Evolutionary conservation across 441 rosid species (phyloP).

Genomic region (Populus hybrid): DNA sequence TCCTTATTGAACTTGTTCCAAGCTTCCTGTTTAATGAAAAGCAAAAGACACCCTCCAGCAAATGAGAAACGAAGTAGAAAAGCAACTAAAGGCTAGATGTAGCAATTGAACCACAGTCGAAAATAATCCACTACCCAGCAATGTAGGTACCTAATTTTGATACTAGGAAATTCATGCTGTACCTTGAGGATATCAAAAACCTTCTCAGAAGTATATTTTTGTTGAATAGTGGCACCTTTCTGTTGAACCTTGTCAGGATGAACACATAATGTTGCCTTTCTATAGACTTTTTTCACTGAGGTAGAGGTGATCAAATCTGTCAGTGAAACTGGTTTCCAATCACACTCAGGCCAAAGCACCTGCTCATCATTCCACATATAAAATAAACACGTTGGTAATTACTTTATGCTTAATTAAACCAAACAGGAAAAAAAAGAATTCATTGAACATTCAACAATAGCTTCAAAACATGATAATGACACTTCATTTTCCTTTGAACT

Average conservation of each 20-base stretch:
- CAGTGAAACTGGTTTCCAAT: constrained; percentile 76
- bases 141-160: not conserved
- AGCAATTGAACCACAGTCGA: not conserved
- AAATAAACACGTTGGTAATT: not conserved
- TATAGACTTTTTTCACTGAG: constrained; percentile 80
- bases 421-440: not conserved
- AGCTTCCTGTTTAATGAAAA: constrained; percentile 41
- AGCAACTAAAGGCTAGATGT: not conserved
- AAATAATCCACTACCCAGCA: not conserved
- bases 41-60: not conserved
- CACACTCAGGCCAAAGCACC: constrained; percentile 92
- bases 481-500: not conserved
- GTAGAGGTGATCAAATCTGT: constrained; percentile 79
- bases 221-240: constrained; percentile 89
- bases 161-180: constrained; percentile 10
- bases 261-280: constrained; percentile 73
- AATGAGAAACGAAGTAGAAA: not conserved
- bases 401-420: not conserved
- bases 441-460: not conserved
- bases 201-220: constrained; percentile 90
- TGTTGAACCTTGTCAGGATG: constrained; percentile 99
- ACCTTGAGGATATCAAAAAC: constrained; percentile 97
- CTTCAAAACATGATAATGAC: constrained; percentile 2
- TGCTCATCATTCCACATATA: constrained; percentile 27
- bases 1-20: constrained; percentile 50